phyloP scores from a whole-genome alignment of 2,329 filamentous ascomycete species.

The Diaporthe caulivora region DNA sequence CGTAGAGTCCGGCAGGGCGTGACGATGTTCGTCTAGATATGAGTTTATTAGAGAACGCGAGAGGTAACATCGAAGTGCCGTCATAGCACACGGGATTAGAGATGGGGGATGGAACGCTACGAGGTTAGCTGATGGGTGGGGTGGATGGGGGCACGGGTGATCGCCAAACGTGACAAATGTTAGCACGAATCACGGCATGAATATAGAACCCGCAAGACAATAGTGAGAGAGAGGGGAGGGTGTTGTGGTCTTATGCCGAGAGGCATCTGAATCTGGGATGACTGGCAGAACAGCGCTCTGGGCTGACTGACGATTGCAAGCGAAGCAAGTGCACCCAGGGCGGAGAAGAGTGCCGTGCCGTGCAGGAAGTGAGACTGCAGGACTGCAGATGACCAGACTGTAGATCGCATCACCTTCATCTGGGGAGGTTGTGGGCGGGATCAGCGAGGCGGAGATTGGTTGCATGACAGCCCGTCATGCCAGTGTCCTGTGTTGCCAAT shows the following conservation, averaged over 20 bases:
- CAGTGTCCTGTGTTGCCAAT: constrained; percentile 12
- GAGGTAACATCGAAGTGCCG: constrained; percentile 15
- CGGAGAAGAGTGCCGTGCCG: background rate
- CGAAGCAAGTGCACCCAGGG: background rate
- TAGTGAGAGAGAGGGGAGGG: background rate
- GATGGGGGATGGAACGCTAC: constrained; percentile 13
- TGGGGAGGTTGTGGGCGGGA: constrained; percentile 25
- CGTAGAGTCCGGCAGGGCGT: constrained; percentile 12
- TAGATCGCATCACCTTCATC: constrained; percentile 31
- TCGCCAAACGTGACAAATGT: constrained; percentile 24
- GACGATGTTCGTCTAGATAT: constrained; percentile 8
- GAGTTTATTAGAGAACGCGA: too few species aligned
- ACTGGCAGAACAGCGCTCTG: background rate
- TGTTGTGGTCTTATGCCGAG: background rate
- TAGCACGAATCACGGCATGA: constrained; percentile 22
- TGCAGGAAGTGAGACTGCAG: constrained; percentile 22
- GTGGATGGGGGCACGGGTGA: constrained; percentile 26
- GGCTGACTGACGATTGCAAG: background rate
- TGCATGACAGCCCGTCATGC: constrained; percentile 25
- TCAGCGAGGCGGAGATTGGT: constrained; percentile 24
- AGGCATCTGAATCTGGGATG: background rate
- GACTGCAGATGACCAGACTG: constrained; percentile 25
- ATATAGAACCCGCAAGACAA: background rate
- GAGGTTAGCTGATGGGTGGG: constrained; percentile 3
- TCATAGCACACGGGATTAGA: constrained; percentile 30